phyloP scores from a whole-genome alignment of 495 filamentous ascomycete species.

The Neurospora sp. region DNA sequence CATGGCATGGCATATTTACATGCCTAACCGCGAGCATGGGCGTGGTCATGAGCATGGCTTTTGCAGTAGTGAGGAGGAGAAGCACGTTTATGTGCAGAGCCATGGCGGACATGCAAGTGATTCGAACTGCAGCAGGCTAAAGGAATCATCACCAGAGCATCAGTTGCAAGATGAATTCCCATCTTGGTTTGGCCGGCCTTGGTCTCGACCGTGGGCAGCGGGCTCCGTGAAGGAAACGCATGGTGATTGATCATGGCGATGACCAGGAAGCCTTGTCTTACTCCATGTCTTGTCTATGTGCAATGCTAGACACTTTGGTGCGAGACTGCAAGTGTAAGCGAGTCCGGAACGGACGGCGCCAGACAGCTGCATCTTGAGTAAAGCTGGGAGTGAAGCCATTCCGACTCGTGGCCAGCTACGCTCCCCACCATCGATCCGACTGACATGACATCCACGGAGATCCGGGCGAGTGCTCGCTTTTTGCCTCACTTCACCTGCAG shows the following conservation, averaged over 20 bases:
- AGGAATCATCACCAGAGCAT: background rate
- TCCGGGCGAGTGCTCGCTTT: background rate
- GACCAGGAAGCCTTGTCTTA: background rate
- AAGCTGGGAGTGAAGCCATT: background rate
- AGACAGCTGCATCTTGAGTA: background rate
- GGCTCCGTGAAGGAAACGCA: background rate
- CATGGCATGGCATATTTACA: background rate
- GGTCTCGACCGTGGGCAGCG: background rate
- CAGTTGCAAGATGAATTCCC: background rate
- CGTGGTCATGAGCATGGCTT: background rate
- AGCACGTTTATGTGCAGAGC: background rate
- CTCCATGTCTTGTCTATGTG: background rate
- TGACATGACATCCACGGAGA: background rate
- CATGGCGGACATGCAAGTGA: background rate
- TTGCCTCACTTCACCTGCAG: background rate
- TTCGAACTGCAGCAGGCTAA: background rate
- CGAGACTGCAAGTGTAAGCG: background rate
- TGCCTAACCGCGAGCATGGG: background rate
- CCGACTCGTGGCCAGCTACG: background rate
- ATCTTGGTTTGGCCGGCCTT: background rate
- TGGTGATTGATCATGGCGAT: background rate
- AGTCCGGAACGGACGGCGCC: background rate
- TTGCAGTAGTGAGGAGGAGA: background rate
- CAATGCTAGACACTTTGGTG: too few relatives aligned
- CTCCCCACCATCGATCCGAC: background rate